These are phyloP conservation scores for Scheffersomyces quercinus DNA, from an alignment of 1,139 yeast species.

Conservation along the genomic window DNA sequence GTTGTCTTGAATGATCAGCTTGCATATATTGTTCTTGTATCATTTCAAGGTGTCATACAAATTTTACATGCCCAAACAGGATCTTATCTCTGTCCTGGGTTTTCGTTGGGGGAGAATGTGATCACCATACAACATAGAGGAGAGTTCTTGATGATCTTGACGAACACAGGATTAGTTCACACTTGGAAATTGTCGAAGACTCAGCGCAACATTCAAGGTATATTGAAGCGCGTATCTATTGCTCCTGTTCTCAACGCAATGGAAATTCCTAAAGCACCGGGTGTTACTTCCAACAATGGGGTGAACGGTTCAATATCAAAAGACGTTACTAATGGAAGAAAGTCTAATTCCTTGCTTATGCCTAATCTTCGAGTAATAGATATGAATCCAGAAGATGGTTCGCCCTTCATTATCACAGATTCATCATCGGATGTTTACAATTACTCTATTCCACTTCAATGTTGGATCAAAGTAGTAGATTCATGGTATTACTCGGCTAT, in stretches of 20 bases:
- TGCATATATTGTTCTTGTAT: slow-evolving; percentile 55
- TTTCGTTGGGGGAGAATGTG: slow-evolving; percentile 61
- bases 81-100: slow-evolving; percentile 43
- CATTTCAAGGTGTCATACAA: slow-evolving; percentile 70
- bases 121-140: slow-evolving; percentile 53
- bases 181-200: slow-evolving; percentile 44
- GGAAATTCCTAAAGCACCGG: slow-evolving; percentile 8
- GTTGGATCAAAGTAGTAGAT: slow-evolving; percentile 51
- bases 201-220: slow-evolving; percentile 19
- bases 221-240: slow-evolving; percentile 46
- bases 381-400: slow-evolving; percentile 34
- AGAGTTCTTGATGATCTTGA: slow-evolving; percentile 55
- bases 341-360: slow-evolving; percentile 15
- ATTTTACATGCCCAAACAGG: slow-evolving; percentile 71
- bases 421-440: slow-evolving; percentile 38
- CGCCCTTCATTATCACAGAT: slow-evolving; percentile 42
- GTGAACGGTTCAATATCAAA: slow-evolving; percentile 2
- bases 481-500: slow-evolving; percentile 44
- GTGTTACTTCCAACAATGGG: neutral
- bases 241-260: slow-evolving; percentile 49
- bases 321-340: slow-evolving; percentile 3
- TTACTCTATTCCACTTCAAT: slow-evolving; percentile 38
- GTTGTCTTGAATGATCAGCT: slow-evolving; percentile 27
- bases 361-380: slow-evolving; percentile 35
- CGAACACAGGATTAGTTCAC: slow-evolving; percentile 49